These are phyloP conservation scores for Tylopilus rubrobrunneus DNA, from an alignment of 768 basidiomycete genomes.

Conservation along the genomic window DNA sequence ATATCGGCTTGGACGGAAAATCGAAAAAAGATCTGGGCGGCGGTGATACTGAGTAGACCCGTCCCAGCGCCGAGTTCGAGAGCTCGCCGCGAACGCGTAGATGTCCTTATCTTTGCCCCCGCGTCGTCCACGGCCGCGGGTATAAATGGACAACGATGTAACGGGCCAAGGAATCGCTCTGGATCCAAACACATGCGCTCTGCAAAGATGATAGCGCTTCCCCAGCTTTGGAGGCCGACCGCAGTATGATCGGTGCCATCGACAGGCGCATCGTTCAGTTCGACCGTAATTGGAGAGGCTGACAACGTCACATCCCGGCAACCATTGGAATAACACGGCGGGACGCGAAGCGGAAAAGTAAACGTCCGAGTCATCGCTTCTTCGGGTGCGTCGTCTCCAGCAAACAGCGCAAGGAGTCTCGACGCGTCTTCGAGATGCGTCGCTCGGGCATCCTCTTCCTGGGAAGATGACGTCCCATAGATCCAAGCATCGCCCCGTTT, in stretches of 20 bases:
- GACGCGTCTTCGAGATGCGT: conserved; percentile 53
- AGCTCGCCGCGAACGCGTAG: conserved; percentile 34
- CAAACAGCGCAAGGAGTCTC: conserved; percentile 52
- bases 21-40: conserved; percentile 43
- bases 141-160: conserved; percentile 1
- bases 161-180: conserved; percentile 32
- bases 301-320: neutral
- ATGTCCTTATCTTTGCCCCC: neutral
- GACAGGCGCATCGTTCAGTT: conserved; percentile 69
- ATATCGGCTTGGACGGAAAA: conserved; percentile 29
- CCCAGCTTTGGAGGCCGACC: conserved; percentile 86
- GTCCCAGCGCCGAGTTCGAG: conserved; percentile 88
- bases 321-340: neutral
- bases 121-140: neutral
- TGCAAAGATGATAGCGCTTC: conserved; percentile 67
- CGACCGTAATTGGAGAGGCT: conserved; percentile 35
- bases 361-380: conserved; percentile 49
- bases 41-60: conserved; percentile 52
- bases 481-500: conserved; percentile 56
- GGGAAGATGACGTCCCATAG: conserved; percentile 16
- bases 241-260: conserved; percentile 66
- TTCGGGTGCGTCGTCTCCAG: conserved; percentile 40
- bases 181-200: conserved; percentile 55
- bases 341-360: conserved; percentile 36
- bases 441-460: conserved; percentile 40